Evolutionary conservation across 129 eudicot species (phyloP).

Genomic region (Cynara cardunculus): DNA sequence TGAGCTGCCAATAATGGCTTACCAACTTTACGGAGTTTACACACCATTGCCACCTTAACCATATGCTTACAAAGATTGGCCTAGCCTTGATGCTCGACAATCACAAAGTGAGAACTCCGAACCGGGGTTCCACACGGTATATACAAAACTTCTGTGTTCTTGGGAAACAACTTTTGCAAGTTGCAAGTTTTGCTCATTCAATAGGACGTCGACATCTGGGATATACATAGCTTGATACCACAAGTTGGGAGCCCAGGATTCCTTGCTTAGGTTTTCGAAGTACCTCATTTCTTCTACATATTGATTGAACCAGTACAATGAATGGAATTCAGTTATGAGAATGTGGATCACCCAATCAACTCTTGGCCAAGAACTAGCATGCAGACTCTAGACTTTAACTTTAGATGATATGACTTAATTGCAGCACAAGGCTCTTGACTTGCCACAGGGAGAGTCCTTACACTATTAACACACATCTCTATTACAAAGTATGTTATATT

Average conservation of each 20-base stretch:
- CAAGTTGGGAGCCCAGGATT: conserved; percentile 12
- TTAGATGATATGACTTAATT: conserved; percentile 32
- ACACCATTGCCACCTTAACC: conserved; percentile 30
- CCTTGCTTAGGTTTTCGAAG: conserved; percentile 23
- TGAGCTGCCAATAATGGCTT: conserved; percentile 38
- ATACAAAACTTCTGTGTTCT: conserved; percentile 13
- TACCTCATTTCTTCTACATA: conserved; percentile 21
- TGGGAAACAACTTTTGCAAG: conserved; percentile 36
- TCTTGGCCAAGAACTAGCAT: conserved; percentile 16
- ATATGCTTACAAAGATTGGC: conserved; percentile 34
- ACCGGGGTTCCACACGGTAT: conserved; percentile 35
- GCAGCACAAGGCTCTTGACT: conserved; percentile 33
- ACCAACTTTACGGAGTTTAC: conserved; percentile 23
- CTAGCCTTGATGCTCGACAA: conserved; percentile 28
- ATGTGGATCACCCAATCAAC: conserved; percentile 27
- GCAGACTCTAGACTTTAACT: conserved; percentile 23
- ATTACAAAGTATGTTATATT: neutral
- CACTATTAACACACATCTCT: conserved; percentile 29
- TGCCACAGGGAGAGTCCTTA: conserved; percentile 29
- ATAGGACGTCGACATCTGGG: conserved; percentile 23
- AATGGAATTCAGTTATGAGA: conserved; percentile 32
- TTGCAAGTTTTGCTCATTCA: conserved; percentile 26
- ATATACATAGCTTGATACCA: conserved; percentile 37
- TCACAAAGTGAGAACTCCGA: conserved; percentile 34
- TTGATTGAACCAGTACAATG: conserved; percentile 32